Conservation (phyloP, 2,329 filamentous ascomycete genomes). For the Fusarium buxicola region DNA sequence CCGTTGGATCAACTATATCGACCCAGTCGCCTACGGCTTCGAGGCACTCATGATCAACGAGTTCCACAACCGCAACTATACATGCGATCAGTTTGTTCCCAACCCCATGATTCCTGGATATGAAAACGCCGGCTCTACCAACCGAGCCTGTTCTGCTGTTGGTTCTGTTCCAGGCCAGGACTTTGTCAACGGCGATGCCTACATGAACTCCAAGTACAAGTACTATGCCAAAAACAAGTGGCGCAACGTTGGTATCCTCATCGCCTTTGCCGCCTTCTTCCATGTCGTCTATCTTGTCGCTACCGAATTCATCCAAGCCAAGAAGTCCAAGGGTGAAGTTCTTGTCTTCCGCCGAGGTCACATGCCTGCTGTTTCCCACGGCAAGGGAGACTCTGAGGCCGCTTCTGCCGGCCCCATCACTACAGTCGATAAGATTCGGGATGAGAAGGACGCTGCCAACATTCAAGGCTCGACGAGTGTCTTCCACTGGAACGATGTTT, state of each 20-base stretch:
- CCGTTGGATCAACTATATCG: conserved; percentile 75
- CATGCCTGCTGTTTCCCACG: conserved; percentile 28
- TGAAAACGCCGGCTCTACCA: conserved; percentile 32
- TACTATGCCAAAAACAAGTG: conserved; percentile 63
- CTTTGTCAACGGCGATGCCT: conserved; percentile 60
- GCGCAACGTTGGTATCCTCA: conserved; percentile 68
- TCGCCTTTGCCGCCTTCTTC: conserved; percentile 63
- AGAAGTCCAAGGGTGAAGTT: conserved; percentile 71
- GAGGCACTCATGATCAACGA: conserved; percentile 76
- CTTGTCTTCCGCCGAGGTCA: conserved; percentile 66
- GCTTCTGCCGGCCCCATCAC: conserved; percentile 31
- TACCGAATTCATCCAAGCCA: conserved; percentile 60
- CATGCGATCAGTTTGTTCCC: conserved; percentile 42
- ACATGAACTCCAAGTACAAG: conserved; percentile 59
- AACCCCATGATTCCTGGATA: conserved; percentile 47
- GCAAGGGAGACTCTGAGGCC: conserved; percentile 40
- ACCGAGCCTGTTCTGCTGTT: conserved; percentile 60
- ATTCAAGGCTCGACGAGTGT: conserved; percentile 52
- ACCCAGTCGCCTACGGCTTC: conserved; percentile 75
- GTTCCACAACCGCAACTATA: conserved; percentile 57
- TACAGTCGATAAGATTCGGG: conserved; percentile 34
- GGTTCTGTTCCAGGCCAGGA: conserved; percentile 60
- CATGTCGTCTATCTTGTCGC: conserved; percentile 61
- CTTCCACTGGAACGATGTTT: conserved; percentile 79
- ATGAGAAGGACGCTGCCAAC: conserved; percentile 17